Base-by-base conservation (phyloP, 139 green algal species). In the Chlamydomonas sphaeroides region DNA sequence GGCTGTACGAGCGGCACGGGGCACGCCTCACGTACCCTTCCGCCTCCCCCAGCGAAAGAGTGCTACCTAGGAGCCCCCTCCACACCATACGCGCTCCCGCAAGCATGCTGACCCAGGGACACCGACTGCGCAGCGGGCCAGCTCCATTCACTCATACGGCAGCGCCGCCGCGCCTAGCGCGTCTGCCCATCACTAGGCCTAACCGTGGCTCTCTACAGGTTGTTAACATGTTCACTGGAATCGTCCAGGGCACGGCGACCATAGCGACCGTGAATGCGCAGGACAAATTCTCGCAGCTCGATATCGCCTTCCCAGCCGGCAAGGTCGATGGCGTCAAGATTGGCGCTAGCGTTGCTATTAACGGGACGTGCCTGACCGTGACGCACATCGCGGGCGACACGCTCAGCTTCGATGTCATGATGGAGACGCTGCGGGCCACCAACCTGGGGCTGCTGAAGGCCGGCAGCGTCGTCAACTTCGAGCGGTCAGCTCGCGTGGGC, bases 361-460 rank as follows among this genome's bases (percentile, higher is more conserved):
- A 99, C 68, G 96, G 96, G 67, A 97, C 95, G 20, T 99, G 96
- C 89, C 89, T 99, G 2, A 99, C 96, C 11, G 95, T 98, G 28
- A 94, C 90, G 39, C 82, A 53, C 21, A 84, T 90, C 35, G n/a
- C 36, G 6, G 53, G 36, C n/a, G 67, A 77, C 78, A 71, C 53
- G 39, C 51, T 85, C 14, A 57, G 78, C 51, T 85, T 85, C 41
- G 36, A 99, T 68, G 85, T 98, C 32, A 98, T 99, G 76, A 89
- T 78, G n/a, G 96, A 99, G 89, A 98, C 96, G 1, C 89, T 99
- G 42, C 85, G 92, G 1, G 85, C 89, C n/a, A 99, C 96, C 42
- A 98, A 96, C 86, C 84, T 99, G 57, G 95, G 95, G 15, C 38
- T 77, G 14, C 87, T 98, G 59, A 17, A 80, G 5, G 30, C 73